Base-by-base conservation (phyloP, 2,329 filamentous ascomycete genomes). In the Verticillium longisporum region DNA sequence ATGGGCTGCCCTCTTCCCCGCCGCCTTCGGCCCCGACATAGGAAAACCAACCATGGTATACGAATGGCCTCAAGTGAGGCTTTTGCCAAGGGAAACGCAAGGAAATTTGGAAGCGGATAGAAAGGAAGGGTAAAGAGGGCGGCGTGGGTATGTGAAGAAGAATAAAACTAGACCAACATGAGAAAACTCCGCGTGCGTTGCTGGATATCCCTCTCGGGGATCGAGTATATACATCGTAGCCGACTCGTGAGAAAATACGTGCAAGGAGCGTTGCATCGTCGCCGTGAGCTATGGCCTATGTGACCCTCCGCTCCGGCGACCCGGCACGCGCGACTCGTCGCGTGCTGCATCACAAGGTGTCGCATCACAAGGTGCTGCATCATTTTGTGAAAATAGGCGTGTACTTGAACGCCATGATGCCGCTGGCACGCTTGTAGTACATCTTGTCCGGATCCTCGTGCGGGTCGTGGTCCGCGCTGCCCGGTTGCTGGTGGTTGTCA, bases 381-480 rank as follows among this genome's bases (percentile, higher is more conserved):
- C 18, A 21, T 21, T 21, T 21, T 21, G 18, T 10, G 37, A 56
- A 64, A 5, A 31, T 11, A 31, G 55, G 56, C 4, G 37, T 11
- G 14, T 53, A 34, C 60, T 63, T 63, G 7, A 32, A 18, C 2
- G 18, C 53, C 13, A 70, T 65, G 56, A 71, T 66, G 26, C 75
- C 75, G 45, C 75, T 72, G 6, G 74, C 75, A 61, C 73, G 67
- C 10, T 70, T 70, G 61, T 75, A 77, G 58, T 68, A 66, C 31
- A 33, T 64, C 56, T 3, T 15, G 13, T 33, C 34, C 34, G 26
- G 26, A 26, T 26, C 4, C 3, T 4, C 26, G 26, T 26, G 26
- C 26, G 26, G 26, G 26, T 26, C 26, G 26, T 26, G 26, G 4
- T 26, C 26, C 26, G 26, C 26, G 26, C 26, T 26, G 26, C 3